These are phyloP conservation scores for Grosmannia huntii DNA, from an alignment of 2,329 filamentous ascomycete species.

Conservation along the genomic window DNA sequence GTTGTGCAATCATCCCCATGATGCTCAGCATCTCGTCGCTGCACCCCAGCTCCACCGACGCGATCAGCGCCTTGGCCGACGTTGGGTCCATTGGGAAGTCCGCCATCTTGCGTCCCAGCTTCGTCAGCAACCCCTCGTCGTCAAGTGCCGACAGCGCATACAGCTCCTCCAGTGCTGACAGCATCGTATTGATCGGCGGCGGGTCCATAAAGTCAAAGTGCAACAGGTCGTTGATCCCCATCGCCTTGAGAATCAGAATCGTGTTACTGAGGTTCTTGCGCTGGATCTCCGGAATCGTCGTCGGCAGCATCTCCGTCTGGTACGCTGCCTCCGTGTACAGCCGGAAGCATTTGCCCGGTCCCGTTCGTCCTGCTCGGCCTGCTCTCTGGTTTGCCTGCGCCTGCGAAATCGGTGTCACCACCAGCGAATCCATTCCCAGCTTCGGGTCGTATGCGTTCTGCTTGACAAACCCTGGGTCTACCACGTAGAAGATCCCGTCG, in stretches of 20 bases:
- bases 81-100: conserved; percentile 97
- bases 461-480: conserved; percentile 96
- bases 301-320: conserved; percentile 93
- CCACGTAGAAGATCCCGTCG: conserved; percentile 92
- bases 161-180: conserved; percentile 87
- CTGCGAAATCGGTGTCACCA: conserved; percentile 92
- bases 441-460: conserved; percentile 96
- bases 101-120: conserved; percentile 90
- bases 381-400: conserved; percentile 92
- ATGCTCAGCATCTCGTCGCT: conserved; percentile 91
- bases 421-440: conserved; percentile 90
- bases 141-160: conserved; percentile 87
- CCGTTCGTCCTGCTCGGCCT: conserved; percentile 84
- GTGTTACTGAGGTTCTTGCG: conserved; percentile 84
- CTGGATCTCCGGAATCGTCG: conserved; percentile 92
- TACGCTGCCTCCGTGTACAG: conserved; percentile 92
- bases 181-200: conserved; percentile 93
- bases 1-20: conserved; percentile 83
- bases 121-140: conserved; percentile 86
- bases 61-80: conserved; percentile 77
- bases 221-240: conserved; percentile 95
- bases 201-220: conserved; percentile 99
- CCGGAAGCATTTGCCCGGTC: conserved; percentile 90
- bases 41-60: conserved; percentile 71
- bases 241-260: conserved; percentile 95